Conservation (phyloP, 306 rosid genomes). For the Lithocarpus polystachyus region DNA sequence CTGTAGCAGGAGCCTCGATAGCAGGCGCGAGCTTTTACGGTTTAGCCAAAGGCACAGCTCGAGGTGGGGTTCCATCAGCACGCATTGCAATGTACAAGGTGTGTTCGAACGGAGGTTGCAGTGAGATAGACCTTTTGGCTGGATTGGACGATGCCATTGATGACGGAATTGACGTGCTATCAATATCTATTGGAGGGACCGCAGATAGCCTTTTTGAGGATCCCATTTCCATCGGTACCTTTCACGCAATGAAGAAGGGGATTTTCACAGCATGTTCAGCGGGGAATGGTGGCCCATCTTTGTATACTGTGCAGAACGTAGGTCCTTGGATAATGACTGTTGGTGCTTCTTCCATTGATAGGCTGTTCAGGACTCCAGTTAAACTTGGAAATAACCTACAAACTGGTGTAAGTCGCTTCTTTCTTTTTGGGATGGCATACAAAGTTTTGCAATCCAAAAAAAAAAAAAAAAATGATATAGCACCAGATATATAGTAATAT, state of each 20-base stretch:
- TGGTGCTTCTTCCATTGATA: conserved; percentile 53
- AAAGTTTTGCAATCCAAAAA: neutral
- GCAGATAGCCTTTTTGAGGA: conserved; percentile 7
- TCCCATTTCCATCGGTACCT: conserved; percentile 10
- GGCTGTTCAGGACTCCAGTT: conserved; percentile 39
- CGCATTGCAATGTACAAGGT: too few relatives aligned
- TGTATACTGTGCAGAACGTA: conserved; percentile 42
- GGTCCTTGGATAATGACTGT: conserved; percentile 84
- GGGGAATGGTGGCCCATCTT: conserved; percentile 53
- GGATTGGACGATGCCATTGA: conserved; percentile 81
- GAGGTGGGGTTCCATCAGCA: conserved; percentile 57
- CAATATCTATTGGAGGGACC: conserved; percentile 55
- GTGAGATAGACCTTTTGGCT: conserved; percentile 66
- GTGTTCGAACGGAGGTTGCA: conserved; percentile 46
- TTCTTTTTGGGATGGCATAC: too few relatives aligned
- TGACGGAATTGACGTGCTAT: conserved; percentile 69
- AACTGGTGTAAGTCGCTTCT: conserved; percentile 32
- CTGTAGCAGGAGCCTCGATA: conserved; percentile 40
- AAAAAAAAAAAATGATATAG: too few relatives aligned
- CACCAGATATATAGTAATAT: too few relatives aligned
- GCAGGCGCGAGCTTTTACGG: conserved; percentile 56
- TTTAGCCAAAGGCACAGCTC: conserved; percentile 64
- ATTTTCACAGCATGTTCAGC: conserved; percentile 62
- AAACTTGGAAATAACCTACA: conserved; percentile 48
- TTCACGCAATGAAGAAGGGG: conserved; percentile 57